Base-by-base conservation (phyloP, 129 eudicot genomes). In the Escallonia rubra region DNA sequence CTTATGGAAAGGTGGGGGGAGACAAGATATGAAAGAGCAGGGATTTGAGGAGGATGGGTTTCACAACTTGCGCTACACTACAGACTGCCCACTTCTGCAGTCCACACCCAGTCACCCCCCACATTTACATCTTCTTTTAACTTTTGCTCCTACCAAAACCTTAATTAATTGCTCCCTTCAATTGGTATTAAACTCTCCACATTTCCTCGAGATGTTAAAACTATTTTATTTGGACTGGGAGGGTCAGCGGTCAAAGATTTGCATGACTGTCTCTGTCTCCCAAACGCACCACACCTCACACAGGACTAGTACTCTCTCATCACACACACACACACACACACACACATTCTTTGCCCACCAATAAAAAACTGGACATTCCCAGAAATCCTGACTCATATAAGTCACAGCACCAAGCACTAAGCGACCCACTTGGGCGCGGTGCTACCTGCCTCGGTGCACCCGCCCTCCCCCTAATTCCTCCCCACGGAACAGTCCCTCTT, bases 171-270 rank as follows among this genome's bases (percentile, higher is more conserved):
- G 3, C 7, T 40, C 44, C 7, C 3, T 47, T 2, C 5, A 64
- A 39, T 43, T 43, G 8, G 3, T 10, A 13, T 42, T 66, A 53
- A 2, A 2, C 14, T 10, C 41, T 62, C 34, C 3, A 55, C 55
- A 42, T 59, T 40, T 58, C 16, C 66, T 70, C 67, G 74, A 59
- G 66, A 70, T 59, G 59, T 38, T 70, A 40, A 70, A 59, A 44
- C 10, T 59, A 58, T 11, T 4, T 8, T 41, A 15, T 55, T 12
- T 55, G n/a, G 7, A 10, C 48, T 11, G 6, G 2, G 12, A 47
- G 34, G 57, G 69, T 72, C 66, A 80, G 52, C 68, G 81, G 81
- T 80, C 85, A 75, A 80, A 80, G 61, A 80, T 80, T 67, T 80
- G 81, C 75, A 44, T 64, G 44, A 80, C 59, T 76, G 80, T 74